These are phyloP conservation scores for Polysphondylium violaceum DNA, from an alignment of 78 protist species.

Conservation along the genomic window DNA sequence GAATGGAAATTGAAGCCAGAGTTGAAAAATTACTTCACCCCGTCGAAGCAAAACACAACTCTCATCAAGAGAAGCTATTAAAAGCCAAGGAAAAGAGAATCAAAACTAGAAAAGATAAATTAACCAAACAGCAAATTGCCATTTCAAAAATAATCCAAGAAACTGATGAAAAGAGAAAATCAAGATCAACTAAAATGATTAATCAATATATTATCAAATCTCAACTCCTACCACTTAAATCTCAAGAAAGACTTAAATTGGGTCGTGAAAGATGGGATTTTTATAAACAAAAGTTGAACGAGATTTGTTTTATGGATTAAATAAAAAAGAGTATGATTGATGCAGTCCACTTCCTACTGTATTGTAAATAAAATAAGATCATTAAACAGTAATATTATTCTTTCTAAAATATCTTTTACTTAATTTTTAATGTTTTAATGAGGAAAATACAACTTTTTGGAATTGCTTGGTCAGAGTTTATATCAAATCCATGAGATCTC, in stretches of 20 bases:
- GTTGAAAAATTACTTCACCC: conserved; percentile 50
- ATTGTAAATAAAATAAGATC: no score
- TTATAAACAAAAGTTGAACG: conserved; percentile 37
- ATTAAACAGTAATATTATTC: no score
- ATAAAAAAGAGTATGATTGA: no score
- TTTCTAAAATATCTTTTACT: no score
- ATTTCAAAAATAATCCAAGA: conserved; percentile 45
- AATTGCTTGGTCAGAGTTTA: no score
- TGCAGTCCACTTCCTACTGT: no score
- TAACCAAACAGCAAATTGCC: conserved; percentile 15
- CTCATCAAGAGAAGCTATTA: conserved; percentile 36
- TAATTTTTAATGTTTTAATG: no score
- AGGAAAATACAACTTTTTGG: no score
- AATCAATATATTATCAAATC: conserved; percentile 28
- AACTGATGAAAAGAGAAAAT: conserved; percentile 37
- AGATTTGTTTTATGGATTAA: no score
- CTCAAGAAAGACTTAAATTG: conserved; percentile 62
- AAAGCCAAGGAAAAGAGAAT: conserved; percentile 65
- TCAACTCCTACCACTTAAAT: conserved; percentile 37
- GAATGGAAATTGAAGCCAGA: conserved; percentile 58
- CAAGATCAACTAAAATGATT: conserved; percentile 52
- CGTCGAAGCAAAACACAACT: conserved; percentile 31
- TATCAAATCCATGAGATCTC: no score
- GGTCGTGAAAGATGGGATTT: conserved; percentile 51
- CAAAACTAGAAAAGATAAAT: conserved; percentile 51